Evolutionary conservation across 805 yeast genomes (phyloP), one percentile per base, ranked within the genome.

Genomic region (Candida incommunis): DNA sequence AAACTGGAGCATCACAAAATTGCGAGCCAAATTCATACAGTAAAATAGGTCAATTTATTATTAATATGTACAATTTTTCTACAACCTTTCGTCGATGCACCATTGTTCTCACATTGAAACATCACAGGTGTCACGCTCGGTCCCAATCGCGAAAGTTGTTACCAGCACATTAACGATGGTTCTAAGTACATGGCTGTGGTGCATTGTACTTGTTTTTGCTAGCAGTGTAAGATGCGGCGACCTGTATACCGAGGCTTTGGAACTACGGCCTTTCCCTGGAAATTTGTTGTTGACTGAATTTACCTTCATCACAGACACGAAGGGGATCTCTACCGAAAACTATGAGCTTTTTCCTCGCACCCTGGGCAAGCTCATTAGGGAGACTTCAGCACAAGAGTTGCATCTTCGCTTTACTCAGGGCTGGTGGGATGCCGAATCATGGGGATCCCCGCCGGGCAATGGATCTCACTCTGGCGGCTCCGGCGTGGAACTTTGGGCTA

Each of bases 401-500:
- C 95, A 85, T 59, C 64, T 92, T 48, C 66, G 96, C 45, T 92
- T 92, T 58, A 75, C 94, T 1, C 94, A 85, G 61, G 98, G 98
- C 0, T 82, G 87, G 78, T 92, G 96, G 90, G 95, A 92, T 57
- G 67, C 88, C 1, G 84, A 81, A 48, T 66, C 71, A 4, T 92
- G 95, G 94, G 97, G 97, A 0, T 65, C 69, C 41, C 68, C 85
- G 35, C 96, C 96, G 0, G 63, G 66, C 41, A 65, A 76, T 51
- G 98, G 98, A 1, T 56, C 61, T 11, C 65, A 64, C 46, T 71
- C 87, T 44, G 98, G 98, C 24, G 97, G 97, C 2, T 82, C 90
- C 2, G 98, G 98, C 41, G 95, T 90, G 15, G 98, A 92, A 61
- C 56, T 92, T 7, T 87, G 94, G 87, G 88, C 96, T 0, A 69